Base-by-base conservation (phyloP, 139 green algal species). In the Tetradesmus obliquus region DNA sequence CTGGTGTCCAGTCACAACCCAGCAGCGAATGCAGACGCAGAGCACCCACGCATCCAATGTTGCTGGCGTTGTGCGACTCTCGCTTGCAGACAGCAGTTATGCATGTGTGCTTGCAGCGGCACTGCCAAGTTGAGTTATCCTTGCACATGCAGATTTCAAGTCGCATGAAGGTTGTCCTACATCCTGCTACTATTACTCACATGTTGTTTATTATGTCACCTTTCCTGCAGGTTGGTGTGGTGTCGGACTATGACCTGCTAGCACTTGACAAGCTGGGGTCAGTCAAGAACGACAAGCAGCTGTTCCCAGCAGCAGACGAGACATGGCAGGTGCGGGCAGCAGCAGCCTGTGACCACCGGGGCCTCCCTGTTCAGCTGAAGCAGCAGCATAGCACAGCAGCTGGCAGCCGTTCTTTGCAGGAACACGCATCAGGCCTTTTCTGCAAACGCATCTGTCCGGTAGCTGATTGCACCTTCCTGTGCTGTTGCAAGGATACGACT, bases 241-340 rank as follows among this genome's bases (percentile, higher is more conserved):
- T 98, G 57, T 97, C 95, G 22, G 97, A 98, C 93, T 98, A 96
- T 81, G 97, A 98, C 89, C 88, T 98, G 24, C 90, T 98, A n/a
- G 95, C 96, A 0, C 87, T 98, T 83, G 96, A 98, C 86, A 92
- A 92, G 17, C 91, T 98, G 60, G 94, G 94, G 0, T 83, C 91
- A 2, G 93, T 94, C 62, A 93, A 93, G 72, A 87, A 82, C 57
- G 72, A 93, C 93, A 57, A 90, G 83, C 86, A 94, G 83, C 90
- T 97, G 12, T 97, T 97, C 88, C 96, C 96, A 51, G 87, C 89
- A 8, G 86, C 94, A 8, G 93, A 95, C 6, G 84, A 95, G 82
- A 95, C 87, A 3, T 95, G 94, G 94, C 91, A 94, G 94, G 94
- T 95, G 91, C 2, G 91, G 22, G 51, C 13, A 86, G 1, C 81